These are phyloP conservation scores for Moesziomyces antarcticus DNA, from an alignment of 1,284 basidiomycete genomes.

Conservation along the genomic window DNA sequence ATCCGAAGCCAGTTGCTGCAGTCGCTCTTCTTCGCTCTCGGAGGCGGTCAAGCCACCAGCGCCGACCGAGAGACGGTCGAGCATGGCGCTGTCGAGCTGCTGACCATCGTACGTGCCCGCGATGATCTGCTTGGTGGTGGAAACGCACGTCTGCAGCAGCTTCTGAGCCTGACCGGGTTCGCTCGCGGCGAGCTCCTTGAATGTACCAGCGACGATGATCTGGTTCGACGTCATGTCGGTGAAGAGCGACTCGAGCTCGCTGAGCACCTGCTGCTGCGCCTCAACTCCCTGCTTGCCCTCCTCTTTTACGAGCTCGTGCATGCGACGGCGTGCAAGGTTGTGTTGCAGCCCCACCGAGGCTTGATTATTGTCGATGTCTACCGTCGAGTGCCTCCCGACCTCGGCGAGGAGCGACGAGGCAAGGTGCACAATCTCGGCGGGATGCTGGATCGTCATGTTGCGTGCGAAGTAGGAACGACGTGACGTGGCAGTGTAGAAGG, in stretches of 20 bases:
- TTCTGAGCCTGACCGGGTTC: slow-evolving; percentile 12
- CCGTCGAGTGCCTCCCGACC: slow-evolving; percentile 10
- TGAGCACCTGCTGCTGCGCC: slow-evolving; percentile 9
- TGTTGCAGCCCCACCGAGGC: slow-evolving; percentile 20
- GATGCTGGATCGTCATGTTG: slow-evolving; percentile 13
- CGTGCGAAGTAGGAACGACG: background rate
- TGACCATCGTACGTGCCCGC: slow-evolving; percentile 12
- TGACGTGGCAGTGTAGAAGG: background rate
- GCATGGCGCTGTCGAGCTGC: slow-evolving; percentile 2
- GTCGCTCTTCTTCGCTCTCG: slow-evolving; percentile 5
- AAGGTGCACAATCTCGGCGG: slow-evolving; percentile 10
- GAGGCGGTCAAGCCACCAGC: slow-evolving; percentile 4
- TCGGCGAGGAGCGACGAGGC: slow-evolving; percentile 24
- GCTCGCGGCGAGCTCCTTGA: background rate
- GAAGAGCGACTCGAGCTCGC: slow-evolving; percentile 25
- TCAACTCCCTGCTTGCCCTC: background rate
- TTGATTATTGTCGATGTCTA: slow-evolving; percentile 36
- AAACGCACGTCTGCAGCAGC: slow-evolving; percentile 2
- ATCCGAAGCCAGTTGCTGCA: slow-evolving; percentile 25
- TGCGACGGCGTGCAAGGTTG: slow-evolving; percentile 27
- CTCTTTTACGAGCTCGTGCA: slow-evolving; percentile 16
- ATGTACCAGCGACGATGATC: slow-evolving; percentile 20
- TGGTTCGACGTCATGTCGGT: slow-evolving; percentile 35
- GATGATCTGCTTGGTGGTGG: slow-evolving; percentile 14
- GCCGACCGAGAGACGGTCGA: slow-evolving; percentile 7